phyloP scores from a whole-genome alignment of 305 asterid genomes.

The Withania somnifera region DNA sequence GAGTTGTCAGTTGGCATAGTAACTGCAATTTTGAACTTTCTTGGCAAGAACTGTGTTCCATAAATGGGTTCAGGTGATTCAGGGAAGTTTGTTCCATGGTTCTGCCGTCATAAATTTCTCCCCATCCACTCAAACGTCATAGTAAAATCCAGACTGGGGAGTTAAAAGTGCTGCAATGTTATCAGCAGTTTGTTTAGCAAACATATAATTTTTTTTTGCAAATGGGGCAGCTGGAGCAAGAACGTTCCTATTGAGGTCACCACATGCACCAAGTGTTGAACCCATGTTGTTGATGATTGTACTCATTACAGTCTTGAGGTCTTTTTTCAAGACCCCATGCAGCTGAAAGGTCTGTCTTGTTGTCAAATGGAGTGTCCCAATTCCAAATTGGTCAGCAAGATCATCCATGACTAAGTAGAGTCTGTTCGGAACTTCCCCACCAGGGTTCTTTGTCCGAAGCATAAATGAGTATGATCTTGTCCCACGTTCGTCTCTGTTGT shows the following conservation, averaged over 20 bases:
- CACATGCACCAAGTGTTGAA: constrained; percentile 94
- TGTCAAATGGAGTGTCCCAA: constrained; percentile 82
- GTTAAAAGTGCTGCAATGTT: constrained; percentile 82
- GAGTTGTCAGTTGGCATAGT: constrained; percentile 90
- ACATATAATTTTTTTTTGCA: constrained; percentile 57
- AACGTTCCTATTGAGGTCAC: constrained; percentile 90
- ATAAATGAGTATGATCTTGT: constrained; percentile 69
- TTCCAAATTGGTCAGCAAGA: constrained; percentile 90
- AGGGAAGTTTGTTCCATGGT: constrained; percentile 80
- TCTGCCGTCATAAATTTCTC: constrained; percentile 74
- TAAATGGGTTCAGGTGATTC: constrained; percentile 91
- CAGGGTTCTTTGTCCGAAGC: constrained; percentile 97
- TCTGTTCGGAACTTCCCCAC: constrained; percentile 83
- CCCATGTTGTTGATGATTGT: constrained; percentile 74
- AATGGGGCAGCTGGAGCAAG: constrained; percentile 95
- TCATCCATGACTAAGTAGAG: constrained; percentile 90
- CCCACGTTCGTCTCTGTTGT: constrained; percentile 88
- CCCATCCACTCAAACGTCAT: constrained; percentile 97
- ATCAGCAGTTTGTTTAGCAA: constrained; percentile 92
- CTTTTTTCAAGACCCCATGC: constrained; percentile 80
- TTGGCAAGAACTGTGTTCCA: constrained; percentile 95
- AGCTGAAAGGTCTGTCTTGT: constrained; percentile 96
- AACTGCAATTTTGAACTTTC: constrained; percentile 92
- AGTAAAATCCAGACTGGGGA: constrained; percentile 95
- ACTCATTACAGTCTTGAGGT: constrained; percentile 91